phyloP scores from a whole-genome alignment of 805 yeast species.

The Ascoidea rubescens region DNA sequence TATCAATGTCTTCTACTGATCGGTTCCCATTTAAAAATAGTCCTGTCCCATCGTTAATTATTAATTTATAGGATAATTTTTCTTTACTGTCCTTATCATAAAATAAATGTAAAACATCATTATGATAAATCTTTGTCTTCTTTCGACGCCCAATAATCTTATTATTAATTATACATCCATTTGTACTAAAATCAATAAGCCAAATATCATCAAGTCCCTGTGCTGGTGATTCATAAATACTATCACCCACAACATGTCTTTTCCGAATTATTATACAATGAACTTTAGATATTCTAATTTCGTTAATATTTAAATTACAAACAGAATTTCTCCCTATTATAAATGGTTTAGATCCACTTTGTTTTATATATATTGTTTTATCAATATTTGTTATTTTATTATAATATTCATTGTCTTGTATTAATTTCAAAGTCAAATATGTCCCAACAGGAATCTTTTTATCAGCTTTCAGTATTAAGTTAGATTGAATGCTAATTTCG shows the following conservation, averaged over 20 bases:
- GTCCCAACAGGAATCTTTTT: constrained; percentile 37
- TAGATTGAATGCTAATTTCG: too few species aligned
- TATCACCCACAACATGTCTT: constrained; percentile 44
- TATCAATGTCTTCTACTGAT: not conserved
- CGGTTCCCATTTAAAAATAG: constrained; percentile 36
- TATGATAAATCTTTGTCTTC: constrained; percentile 46
- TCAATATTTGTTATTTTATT: constrained; percentile 28
- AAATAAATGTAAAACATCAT: constrained; percentile 55
- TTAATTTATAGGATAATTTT: constrained; percentile 37
- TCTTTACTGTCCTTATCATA: constrained; percentile 41
- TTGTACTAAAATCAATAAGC: constrained; percentile 70
- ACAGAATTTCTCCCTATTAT: constrained; percentile 61
- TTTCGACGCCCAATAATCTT: constrained; percentile 43
- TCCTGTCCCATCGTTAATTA: constrained; percentile 49
- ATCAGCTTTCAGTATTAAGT: too few species aligned
- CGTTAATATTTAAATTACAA: constrained; percentile 48
- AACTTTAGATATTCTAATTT: constrained; percentile 67
- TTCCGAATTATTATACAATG: constrained; percentile 62
- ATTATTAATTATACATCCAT: constrained; percentile 62
- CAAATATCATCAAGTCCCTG: constrained; percentile 64
- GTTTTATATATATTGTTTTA: constrained; percentile 43
- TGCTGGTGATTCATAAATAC: constrained; percentile 57
- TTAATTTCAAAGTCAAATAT: constrained; percentile 45
- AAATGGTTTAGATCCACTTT: constrained; percentile 44
- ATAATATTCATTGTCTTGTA: too few species aligned